Conservation (phyloP, 176 grass and related monocot genomes). For the Phyllostachys edulis region DNA sequence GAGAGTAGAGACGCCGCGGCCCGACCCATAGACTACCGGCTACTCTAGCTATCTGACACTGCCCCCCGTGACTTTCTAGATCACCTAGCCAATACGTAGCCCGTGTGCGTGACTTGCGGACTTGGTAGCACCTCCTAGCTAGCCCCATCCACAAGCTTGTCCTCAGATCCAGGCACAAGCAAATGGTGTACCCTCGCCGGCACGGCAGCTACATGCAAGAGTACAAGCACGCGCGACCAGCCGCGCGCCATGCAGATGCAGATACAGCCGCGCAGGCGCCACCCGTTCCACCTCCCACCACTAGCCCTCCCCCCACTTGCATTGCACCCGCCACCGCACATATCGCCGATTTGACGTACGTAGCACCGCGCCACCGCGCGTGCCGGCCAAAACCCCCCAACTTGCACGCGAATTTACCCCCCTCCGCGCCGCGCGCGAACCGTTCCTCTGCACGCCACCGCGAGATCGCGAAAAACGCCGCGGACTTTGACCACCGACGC, state of each 20-base stretch:
- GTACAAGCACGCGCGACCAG: not conserved
- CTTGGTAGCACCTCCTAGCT: no score
- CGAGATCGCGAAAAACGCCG: not conserved
- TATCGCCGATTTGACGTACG: not conserved
- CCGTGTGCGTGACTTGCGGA: no score
- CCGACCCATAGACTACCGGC: no score
- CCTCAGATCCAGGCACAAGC: not conserved
- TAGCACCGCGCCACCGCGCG: not conserved
- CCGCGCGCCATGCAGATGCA: conserved; percentile 15
- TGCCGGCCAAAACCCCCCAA: not conserved
- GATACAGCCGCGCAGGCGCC: not conserved
- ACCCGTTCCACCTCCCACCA: conserved; percentile 21
- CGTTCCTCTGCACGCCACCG: not conserved
- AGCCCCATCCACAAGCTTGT: not conserved
- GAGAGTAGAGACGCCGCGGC: no score
- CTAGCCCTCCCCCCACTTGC: not conserved
- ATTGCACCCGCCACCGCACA: not conserved
- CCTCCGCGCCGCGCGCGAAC: not conserved
- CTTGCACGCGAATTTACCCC: not conserved
- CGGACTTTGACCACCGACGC: conserved; percentile 27
- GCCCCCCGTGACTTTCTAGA: no score
- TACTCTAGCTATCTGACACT: no score
- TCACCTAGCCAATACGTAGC: no score
- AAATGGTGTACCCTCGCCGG: not conserved
- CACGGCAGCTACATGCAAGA: not conserved